Evolutionary conservation across 202 grass and related monocot species (phyloP).

Genomic region (Panicum hallii): DNA sequence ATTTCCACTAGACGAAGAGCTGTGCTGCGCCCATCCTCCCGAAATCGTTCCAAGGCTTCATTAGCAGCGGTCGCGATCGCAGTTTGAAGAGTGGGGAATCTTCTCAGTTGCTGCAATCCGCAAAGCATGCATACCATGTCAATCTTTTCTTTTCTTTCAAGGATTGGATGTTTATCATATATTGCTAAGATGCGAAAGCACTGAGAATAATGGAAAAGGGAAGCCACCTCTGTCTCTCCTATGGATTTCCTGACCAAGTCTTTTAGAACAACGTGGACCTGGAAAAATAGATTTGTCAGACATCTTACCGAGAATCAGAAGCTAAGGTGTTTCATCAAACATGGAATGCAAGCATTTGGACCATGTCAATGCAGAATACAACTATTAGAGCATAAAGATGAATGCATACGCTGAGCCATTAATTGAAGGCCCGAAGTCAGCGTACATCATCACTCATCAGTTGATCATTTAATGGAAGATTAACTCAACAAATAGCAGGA

Average conservation of each 20-base stretch:
- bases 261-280: conserved; percentile 70
- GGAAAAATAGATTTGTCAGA: conserved; percentile 30
- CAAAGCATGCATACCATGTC: not conserved
- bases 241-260: conserved; percentile 76
- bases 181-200: not conserved
- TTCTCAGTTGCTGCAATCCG: conserved; percentile 58
- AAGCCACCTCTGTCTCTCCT: conserved; percentile 66
- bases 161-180: not conserved
- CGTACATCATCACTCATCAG: not conserved
- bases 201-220: not conserved
- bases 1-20: conserved; percentile 73
- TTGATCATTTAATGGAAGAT: not conserved
- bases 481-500: not conserved
- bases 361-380: conserved; percentile 6
- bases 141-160: not conserved
- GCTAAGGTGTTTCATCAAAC: not conserved
- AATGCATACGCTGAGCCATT: not conserved
- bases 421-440: conserved; percentile 3
- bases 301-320: not conserved
- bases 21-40: conserved; percentile 67
- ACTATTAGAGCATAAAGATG: not conserved
- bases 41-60: conserved; percentile 61
- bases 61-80: conserved; percentile 62
- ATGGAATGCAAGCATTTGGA: not conserved
- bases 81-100: conserved; percentile 72